Evolutionary conservation across 495 filamentous ascomycete species (phyloP).

Genomic region (Trichodelitschia bisporula): DNA sequence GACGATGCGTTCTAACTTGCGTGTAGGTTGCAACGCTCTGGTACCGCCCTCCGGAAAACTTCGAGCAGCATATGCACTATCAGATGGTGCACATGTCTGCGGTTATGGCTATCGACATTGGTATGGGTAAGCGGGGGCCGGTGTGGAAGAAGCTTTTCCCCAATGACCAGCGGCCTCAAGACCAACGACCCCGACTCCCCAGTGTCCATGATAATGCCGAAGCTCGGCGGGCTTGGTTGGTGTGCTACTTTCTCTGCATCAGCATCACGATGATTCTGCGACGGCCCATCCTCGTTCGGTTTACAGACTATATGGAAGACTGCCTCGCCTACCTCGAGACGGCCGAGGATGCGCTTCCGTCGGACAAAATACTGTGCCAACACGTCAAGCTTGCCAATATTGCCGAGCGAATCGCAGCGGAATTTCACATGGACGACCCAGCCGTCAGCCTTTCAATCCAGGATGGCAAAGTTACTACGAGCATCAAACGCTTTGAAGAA

Average conservation of each 20-base stretch:
- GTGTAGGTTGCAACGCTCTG: constrained; percentile 35
- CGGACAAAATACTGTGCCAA: constrained; percentile 49
- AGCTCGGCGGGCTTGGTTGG: constrained; percentile 51
- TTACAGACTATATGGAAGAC: constrained; percentile 68
- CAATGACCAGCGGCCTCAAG: constrained; percentile 16
- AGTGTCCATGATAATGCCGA: constrained; percentile 44
- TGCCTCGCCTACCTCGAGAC: constrained; percentile 49
- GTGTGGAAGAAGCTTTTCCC: no score
- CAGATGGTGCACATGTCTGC: constrained; percentile 67
- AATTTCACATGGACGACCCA: constrained; percentile 57
- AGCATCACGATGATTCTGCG: constrained; percentile 46
- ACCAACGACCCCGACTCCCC: constrained; percentile 5
- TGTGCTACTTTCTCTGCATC: constrained; percentile 52
- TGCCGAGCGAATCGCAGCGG: constrained; percentile 52
- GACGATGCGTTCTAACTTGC: no score
- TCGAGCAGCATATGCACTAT: constrained; percentile 79
- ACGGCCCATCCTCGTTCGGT: constrained; percentile 59
- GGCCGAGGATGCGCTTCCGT: constrained; percentile 41
- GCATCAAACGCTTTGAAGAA: constrained; percentile 49
- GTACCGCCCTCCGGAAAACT: constrained; percentile 65
- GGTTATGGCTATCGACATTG: constrained; percentile 70
- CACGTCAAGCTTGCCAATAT: constrained; percentile 56
- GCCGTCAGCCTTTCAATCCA: constrained; percentile 36
- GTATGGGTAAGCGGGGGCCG: constrained; percentile 36
- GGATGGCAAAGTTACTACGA: constrained; percentile 49